Evolutionary conservation across 140 eudicot genomes (phyloP).

Genomic region (Senecio squalidus): DNA sequence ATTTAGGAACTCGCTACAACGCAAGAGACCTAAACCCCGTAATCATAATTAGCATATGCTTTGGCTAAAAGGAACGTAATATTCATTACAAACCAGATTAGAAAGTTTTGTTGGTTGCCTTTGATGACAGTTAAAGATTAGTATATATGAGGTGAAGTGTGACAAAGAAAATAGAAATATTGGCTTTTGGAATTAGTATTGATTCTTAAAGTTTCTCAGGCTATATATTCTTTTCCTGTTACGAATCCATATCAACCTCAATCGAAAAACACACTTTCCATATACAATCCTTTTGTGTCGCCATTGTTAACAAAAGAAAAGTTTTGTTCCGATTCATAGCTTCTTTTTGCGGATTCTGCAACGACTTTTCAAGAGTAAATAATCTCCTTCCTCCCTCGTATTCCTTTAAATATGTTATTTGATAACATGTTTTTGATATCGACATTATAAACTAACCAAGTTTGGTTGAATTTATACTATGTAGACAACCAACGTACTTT

Average conservation of each 20-base stretch:
- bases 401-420: constrained; percentile 2
- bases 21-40: too few relatives aligned
- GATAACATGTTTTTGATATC: not conserved
- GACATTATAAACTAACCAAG: too few relatives aligned
- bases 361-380: constrained; percentile 13
- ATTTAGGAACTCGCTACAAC: too few relatives aligned
- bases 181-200: constrained; percentile 21
- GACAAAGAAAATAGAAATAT: constrained; percentile 10
- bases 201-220: constrained; percentile 8
- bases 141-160: constrained; percentile 15
- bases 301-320: constrained; percentile 7
- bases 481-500: too few relatives aligned
- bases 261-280: not conserved
- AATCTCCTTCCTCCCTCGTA: constrained; percentile 1
- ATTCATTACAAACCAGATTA: constrained; percentile 12
- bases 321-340: constrained; percentile 4
- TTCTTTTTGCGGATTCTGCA: constrained; percentile 16
- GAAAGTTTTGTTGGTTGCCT: constrained; percentile 10
- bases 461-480: too few relatives aligned
- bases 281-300: constrained; percentile 2
- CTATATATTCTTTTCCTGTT: constrained; percentile 8
- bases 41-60: constrained; percentile 21
- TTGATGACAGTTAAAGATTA: not conserved
- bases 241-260: not conserved
- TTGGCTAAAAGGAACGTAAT: constrained; percentile 10